Base-by-base conservation (phyloP, 1,284 basidiomycete species). In the Sporisorium iseilematis-ciliati region DNA sequence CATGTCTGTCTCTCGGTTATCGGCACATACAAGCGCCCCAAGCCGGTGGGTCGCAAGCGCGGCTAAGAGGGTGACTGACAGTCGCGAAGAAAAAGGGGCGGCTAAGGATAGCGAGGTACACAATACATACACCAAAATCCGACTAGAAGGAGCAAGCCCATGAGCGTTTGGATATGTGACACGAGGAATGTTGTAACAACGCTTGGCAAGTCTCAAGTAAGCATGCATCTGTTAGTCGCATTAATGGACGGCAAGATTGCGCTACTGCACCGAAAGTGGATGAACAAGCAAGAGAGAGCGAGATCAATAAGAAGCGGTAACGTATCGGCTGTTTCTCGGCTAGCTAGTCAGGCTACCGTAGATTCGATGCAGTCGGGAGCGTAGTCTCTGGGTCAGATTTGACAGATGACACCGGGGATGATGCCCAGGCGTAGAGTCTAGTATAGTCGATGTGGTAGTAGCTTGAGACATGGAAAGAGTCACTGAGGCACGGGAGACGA, bases 31-130 rank as follows among this genome's bases (percentile, higher is more conserved):
- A 38, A 38, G 35, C 35, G 35, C 14, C 35, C 10, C 12, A 38
- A 38, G 35, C 45, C 14, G 23, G 23, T 46, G 45, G 42, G 21
- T n/a, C n/a, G 21, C n/a, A 23, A 43, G 12, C 33, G 21, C 14
- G 16, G 43, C 26, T 29, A 18, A 48, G 6, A 29, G 29, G 29
- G 29, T 29, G 35, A 3, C 35, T 38, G 35, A 38, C 31, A 33
- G 10, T 41, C 14, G 46, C 26, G 26, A 11, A n/a, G 29, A 29
- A 18, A n/a, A 48, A n/a, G 2, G 6, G 7, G 46, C 46, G 46
- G 46, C 46, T 48, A 48, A 48, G 26, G 46, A 48, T 29, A 48
- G 46, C 46, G 46, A 48, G 46, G 26, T 48, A 48, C 46, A 48
- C 46, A 10, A n/a, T n/a, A n/a, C n/a, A n/a, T n/a, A n/a, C n/a